Base-by-base conservation (phyloP, 495 filamentous ascomycete species). In the Cercophora scortea region DNA sequence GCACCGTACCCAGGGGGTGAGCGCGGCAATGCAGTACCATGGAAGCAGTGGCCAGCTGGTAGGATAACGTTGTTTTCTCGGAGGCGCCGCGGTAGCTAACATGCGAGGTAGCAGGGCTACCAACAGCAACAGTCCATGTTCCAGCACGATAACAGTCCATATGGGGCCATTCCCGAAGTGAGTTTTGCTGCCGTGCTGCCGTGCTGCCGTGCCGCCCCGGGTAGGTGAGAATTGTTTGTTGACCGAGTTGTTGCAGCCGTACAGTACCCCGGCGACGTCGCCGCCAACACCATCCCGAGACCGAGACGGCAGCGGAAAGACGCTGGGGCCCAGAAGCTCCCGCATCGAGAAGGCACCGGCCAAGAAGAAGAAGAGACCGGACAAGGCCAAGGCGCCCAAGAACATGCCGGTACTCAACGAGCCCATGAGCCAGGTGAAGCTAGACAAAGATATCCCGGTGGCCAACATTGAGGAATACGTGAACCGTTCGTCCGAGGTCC, bases 391-490 rank as follows among this genome's bases (percentile, higher is more conserved):
- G 64, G 63, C 71, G 41, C 64, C 70, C 33, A 73, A 73, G 53
- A 70, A 73, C 35, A 73, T 77, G 55, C 62, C 76, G 15, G 72
- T 78, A 52, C 69, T 91, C 32, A 79, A 75, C 16, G 79, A 71
- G 19, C 89, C 93, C 0, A 65, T 98, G 62, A 95, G 89, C 65
- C 74, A 85, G 52, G 61, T 96, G 53, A 94, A 90, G 9, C 61
- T 64, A 45, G 80, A 81, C 60, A 72, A 72, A 7, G 67, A 83
- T 42, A 71, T 86, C 17, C 81, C 85, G 5, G 65, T 93, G 35
- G 79, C 78, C 44, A 83, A 98, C 65, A 96, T 96, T 77, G 83
- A 89, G 50, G 74, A 69, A 17, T 95, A 85, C 74, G 92, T 95
- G 18, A 82, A 86, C 59, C 77, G 93, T 44, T 72, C 86, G 8